Evolutionary conservation across 164 flowering plant genomes (phyloP), one percentile per base, ranked within the genome.

Genomic region (Tetrastigma voinierianum): DNA sequence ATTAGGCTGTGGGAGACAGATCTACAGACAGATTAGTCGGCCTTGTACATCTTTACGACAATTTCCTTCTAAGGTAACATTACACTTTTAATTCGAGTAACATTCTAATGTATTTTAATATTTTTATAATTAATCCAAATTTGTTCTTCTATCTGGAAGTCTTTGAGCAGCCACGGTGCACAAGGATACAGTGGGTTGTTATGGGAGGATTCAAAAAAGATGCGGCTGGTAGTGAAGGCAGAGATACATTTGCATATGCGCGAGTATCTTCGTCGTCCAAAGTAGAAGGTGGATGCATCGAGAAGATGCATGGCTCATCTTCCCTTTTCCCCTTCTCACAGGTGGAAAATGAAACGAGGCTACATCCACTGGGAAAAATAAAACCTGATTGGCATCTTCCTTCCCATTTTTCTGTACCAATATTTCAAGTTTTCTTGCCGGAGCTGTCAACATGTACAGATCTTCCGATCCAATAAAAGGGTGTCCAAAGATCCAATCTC

Each of bases 1-100:
- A 87, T 92, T 63, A 77, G 98, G 70, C 78, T 92, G 57, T 92
- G 98, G 96, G 98, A 92, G 76, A 62, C 89, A 9, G 98, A 90
- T 77, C 67, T 87, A 70, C 88, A 92, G 62, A 79, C 92, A 56
- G 86, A 88, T 54, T 94, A 87, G 77, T 81, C 77, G 80, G 16
- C 85, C 79, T 23, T 77, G n/a, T 92, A 17, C 80, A 87, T 80
- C 74, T 82, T 52, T 90, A 86, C 55, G 93, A 88, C 16, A 88
- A 56, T 91, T 90, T 52, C 93, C 96, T 18, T 90, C 97, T 0
- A 78, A 72, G 83, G 96, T 88, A 82, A 68, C 57, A 11, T 45
- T 43, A 10, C 46, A 10, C 45, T 11, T 56, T 21, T 20, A 45
- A 21, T 48, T 45, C 9, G 40, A 23, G 9, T 48, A 18, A 12